These are phyloP conservation scores for Coelastrella sp. DNA, from an alignment of 139 green algal genomes.

Conservation along the genomic window DNA sequence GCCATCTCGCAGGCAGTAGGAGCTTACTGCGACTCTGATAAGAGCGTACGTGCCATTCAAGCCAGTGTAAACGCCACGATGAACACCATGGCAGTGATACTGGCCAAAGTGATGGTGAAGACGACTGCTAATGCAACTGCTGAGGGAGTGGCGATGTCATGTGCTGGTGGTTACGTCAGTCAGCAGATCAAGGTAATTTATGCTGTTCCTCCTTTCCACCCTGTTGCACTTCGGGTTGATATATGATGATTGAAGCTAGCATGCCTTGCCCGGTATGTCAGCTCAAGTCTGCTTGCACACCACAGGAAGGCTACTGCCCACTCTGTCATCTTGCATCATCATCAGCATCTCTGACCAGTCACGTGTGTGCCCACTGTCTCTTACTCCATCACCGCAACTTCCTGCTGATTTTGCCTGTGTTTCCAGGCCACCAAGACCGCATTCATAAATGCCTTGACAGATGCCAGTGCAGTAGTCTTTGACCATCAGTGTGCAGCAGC, in stretches of 20 bases:
- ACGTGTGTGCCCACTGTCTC: too few species aligned
- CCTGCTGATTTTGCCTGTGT: background rate
- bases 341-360: too few species aligned
- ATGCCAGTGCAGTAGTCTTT: slow-evolving; percentile 45
- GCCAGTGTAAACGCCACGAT: slow-evolving; percentile 38
- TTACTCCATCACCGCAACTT: too few species aligned
- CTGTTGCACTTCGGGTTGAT: too few species aligned
- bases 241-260: too few species aligned
- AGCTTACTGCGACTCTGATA: slow-evolving; percentile 38
- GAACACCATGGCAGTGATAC: slow-evolving; percentile 44
- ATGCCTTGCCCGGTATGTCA: too few species aligned
- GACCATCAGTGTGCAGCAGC: slow-evolving; percentile 36
- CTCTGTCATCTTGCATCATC: too few species aligned
- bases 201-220: too few species aligned
- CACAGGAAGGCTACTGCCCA: too few species aligned
- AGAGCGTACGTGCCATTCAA: slow-evolving; percentile 13
- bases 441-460: slow-evolving; percentile 42
- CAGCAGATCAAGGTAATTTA: slow-evolving; percentile 31
- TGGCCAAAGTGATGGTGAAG: slow-evolving; percentile 42
- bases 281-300: too few species aligned
- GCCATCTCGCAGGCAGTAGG: slow-evolving; percentile 25
- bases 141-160: slow-evolving; percentile 26
- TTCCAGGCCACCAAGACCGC: slow-evolving; percentile 43
- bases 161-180: slow-evolving; percentile 39
- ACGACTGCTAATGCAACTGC: background rate